These are phyloP conservation scores for Alternaria solani DNA, from an alignment of 2,329 filamentous ascomycete species.

Conservation along the genomic window DNA sequence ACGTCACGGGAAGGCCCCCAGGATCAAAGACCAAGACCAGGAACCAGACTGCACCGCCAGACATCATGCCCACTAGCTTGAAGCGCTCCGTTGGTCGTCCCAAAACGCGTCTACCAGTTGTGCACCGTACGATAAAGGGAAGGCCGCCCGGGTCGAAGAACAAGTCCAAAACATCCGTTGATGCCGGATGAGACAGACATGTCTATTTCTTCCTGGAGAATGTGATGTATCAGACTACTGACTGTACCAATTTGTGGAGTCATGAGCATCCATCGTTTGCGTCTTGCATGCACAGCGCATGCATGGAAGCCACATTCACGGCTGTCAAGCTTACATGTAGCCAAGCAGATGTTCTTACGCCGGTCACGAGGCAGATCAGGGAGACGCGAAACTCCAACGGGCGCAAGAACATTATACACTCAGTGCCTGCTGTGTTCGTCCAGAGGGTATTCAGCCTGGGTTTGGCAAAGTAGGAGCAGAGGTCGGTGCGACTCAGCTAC, in stretches of 20 bases:
- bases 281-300: background rate
- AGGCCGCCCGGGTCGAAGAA: conserved; percentile 3
- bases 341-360: background rate
- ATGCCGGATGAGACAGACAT: background rate
- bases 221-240: background rate
- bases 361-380: background rate
- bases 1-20: conserved; percentile 24
- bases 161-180: background rate
- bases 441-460: background rate
- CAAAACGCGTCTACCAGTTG: background rate
- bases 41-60: background rate
- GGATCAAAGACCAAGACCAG: conserved; percentile 27
- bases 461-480: background rate
- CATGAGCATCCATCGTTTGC: background rate
- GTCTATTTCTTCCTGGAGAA: background rate
- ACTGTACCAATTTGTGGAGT: background rate
- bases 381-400: background rate
- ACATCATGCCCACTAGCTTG: background rate
- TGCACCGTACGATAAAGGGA: background rate
- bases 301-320: background rate
- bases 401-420: background rate
- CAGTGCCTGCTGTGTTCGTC: background rate
- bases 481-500: background rate
- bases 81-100: background rate
- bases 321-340: background rate